These are phyloP conservation scores for Manihot esculenta DNA, from an alignment of 441 rosid genomes.

Conservation along the genomic window DNA sequence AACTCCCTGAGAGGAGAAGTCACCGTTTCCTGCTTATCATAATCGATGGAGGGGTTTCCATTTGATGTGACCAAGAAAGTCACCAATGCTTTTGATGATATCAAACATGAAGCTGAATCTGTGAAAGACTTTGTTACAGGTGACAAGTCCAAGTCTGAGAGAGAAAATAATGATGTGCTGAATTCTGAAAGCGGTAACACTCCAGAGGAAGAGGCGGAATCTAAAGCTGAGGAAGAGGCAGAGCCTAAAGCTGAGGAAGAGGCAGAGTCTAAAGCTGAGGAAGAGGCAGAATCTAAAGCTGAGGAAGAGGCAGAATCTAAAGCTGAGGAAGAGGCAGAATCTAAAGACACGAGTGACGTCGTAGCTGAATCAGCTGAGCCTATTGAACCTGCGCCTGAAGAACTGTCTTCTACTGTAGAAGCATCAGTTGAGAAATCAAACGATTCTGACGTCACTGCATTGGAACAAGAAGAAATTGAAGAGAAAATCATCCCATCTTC, in stretches of 20 bases:
- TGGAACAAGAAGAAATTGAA: too few species aligned
- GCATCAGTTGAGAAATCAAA: conserved; percentile 21
- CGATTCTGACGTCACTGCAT: conserved; percentile 13
- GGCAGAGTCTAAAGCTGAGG: too few species aligned
- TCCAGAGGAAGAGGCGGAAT: conserved; percentile 31
- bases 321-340: too few species aligned
- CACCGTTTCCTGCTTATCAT: too few species aligned
- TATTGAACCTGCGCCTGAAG: conserved; percentile 14
- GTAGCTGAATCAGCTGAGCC: conserved; percentile 21
- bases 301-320: too few species aligned
- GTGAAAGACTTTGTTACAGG: conserved; percentile 17
- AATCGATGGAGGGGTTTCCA: conserved; percentile 39
- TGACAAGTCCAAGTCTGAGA: conserved; percentile 13
- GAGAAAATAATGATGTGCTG: conserved; percentile 13
- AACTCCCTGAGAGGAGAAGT: too few species aligned
- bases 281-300: too few species aligned
- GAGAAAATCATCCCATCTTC: background rate
- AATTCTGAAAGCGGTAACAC: background rate
- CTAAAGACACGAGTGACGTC: too few species aligned
- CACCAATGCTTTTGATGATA: conserved; percentile 16
- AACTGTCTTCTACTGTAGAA: conserved; percentile 19
- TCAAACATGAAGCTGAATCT: conserved; percentile 21
- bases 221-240: too few species aligned
- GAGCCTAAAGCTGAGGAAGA: too few species aligned
- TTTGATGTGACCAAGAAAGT: conserved; percentile 26